Conservation (phyloP, 768 basidiomycete genomes). For the Daedaleopsis sinensis region DNA sequence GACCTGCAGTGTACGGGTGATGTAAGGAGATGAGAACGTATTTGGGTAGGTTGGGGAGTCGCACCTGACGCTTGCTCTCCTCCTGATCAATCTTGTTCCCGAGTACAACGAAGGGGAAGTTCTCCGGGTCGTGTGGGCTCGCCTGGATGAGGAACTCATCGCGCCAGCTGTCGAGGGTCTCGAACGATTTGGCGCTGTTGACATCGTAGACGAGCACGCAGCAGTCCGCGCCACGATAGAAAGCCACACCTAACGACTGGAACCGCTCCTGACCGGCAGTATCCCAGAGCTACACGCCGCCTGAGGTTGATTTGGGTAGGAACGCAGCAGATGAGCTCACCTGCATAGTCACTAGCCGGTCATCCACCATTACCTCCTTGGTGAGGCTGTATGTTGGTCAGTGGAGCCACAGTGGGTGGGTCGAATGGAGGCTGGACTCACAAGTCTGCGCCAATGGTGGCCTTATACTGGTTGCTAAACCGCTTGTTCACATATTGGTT, state of each 20-base stretch:
- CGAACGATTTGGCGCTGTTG: slow-evolving; percentile 97
- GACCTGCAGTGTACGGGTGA: slow-evolving; percentile 53
- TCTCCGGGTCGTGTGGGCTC: slow-evolving; percentile 98
- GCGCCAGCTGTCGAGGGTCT: slow-evolving; percentile 98
- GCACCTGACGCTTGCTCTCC: slow-evolving; percentile 95
- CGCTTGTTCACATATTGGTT: slow-evolving; percentile 99
- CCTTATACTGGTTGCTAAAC: slow-evolving; percentile 99
- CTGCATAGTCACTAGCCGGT: slow-evolving; percentile 98
- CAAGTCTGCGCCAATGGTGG: slow-evolving; percentile 98
- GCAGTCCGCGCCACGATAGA: slow-evolving; percentile 98
- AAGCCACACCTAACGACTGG: slow-evolving; percentile 98
- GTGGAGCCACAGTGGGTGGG: slow-evolving; percentile 2
- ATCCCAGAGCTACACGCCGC: slow-evolving; percentile 84
- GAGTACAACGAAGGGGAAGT: slow-evolving; percentile 98
- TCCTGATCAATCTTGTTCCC: slow-evolving; percentile 99
- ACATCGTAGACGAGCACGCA: slow-evolving; percentile 99
- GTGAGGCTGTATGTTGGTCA: slow-evolving; percentile 65
- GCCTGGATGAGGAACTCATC: slow-evolving; percentile 99
- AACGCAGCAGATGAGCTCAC: slow-evolving; percentile 41
- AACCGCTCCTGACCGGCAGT: slow-evolving; percentile 99
- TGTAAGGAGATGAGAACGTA: neutral
- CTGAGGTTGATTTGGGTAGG: neutral
- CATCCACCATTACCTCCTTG: slow-evolving; percentile 98
- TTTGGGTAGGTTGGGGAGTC: slow-evolving; percentile 20
- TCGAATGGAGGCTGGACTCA: slow-evolving; percentile 47